A percentile compares a stretch with the other conserved stretches of the same genome.
These are phyloP conservation scores for Gossypium arboreum DNA, from an alignment of 345 rosid species.

Conservation along the genomic window DNA sequence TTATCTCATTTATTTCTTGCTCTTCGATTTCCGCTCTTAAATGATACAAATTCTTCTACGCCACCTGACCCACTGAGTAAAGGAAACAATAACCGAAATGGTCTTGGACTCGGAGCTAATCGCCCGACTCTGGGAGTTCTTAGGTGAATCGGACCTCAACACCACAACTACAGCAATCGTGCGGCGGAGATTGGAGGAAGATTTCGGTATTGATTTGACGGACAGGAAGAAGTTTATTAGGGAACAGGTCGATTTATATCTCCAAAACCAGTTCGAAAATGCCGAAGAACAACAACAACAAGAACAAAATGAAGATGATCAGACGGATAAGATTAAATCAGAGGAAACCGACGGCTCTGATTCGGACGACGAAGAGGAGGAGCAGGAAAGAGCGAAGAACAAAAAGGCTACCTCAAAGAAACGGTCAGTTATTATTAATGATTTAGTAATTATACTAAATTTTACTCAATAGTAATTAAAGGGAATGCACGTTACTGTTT, in stretches of 20 bases:
- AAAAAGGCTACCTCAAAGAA: conserved; percentile 24
- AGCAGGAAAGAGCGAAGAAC: conserved; percentile 6
- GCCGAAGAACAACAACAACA: conserved; percentile 14
- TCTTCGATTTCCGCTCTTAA: neutral
- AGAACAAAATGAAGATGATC: conserved; percentile 21
- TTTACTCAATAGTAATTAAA: neutral
- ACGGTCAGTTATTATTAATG: conserved; percentile 28
- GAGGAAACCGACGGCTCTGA: conserved; percentile 24
- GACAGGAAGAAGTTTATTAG: conserved; percentile 41
- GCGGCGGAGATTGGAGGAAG: conserved; percentile 42
- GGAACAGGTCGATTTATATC: conserved; percentile 45
- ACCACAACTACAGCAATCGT: conserved; percentile 41
- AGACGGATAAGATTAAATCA: conserved; percentile 20
- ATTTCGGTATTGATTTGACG: conserved; percentile 44
- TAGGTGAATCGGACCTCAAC: conserved; percentile 40
- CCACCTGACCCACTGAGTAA: conserved; percentile 3
- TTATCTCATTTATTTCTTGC: conserved; percentile 2
- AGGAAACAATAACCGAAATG: conserved; percentile 22
- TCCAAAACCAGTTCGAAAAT: conserved; percentile 33
- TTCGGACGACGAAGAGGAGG: conserved; percentile 19
- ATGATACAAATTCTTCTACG: neutral
- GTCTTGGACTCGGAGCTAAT: conserved; percentile 44
- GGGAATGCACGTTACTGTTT: neutral
- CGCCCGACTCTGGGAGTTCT: conserved; percentile 34
- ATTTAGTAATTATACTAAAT: neutral